Evolutionary conservation across 208 protist genomes (phyloP), one percentile per base, ranked within the genome.

Genomic region (Leptomonas pyrrhocoris): DNA sequence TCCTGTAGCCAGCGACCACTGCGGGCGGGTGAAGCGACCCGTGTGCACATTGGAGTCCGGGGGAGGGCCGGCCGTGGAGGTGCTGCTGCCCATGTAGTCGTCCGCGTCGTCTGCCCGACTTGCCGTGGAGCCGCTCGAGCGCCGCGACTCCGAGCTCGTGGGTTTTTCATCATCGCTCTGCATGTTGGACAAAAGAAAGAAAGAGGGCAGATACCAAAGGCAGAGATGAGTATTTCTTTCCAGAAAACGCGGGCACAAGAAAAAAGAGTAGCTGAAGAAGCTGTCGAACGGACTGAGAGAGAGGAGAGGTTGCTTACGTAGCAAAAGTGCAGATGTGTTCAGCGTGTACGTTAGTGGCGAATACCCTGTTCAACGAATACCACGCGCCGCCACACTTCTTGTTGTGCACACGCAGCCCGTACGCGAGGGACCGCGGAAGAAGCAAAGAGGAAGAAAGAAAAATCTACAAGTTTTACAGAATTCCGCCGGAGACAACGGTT

Each of bases 1-100:
- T 2, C 64, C 70, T 1, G 74, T 74, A 0, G 79, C 76, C 2
- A 80, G 70, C 3, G 70, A 68, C 85, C 80, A 89, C 27, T 73
- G 65, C 19, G 68, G 73, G 8, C 81, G 65, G 12, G 61, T 56
- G 42, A 90, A 91, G 25, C 84, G 83, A 2, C 84, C 88, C 3
- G 85, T 93, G 49, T 72, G 81, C 11, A 57, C 56, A 11, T 79
- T 80, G 11, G 75, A 85, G 16, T 91, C 83, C 1, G 85, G 83
- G 46, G 83, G 86, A 3, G 90, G 90, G 13, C 90, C 90, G 7
- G 88, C 90, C 5, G 90, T 95, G 25, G 90, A 93, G 13, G 86
- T 91, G 72, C 87, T 93, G 53, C 87, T 95, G 48, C 85, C 67
- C 69, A 80, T 79, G 54, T 79, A 84, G 40, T 85, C 80, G 23